phyloP scores from a whole-genome alignment of 495 filamentous ascomycete species.

The Tuber aestivum region DNA sequence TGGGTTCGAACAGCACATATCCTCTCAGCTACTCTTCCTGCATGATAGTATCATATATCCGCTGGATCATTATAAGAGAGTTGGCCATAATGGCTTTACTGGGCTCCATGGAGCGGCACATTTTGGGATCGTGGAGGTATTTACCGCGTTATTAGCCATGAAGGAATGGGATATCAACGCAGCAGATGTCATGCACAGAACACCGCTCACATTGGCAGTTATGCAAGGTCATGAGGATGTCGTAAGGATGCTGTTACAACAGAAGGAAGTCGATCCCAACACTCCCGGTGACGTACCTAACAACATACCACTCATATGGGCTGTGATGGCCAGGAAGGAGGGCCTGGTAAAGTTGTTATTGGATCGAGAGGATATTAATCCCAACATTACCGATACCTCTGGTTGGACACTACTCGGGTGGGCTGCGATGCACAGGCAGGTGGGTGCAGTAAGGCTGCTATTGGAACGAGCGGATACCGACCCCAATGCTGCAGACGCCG shows the following conservation, averaged over 20 bases:
- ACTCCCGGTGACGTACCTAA: slow-evolving; percentile 8
- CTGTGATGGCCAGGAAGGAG: slow-evolving; percentile 40
- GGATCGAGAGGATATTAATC: too few species aligned
- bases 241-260: not conserved
- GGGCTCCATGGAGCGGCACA: not conserved
- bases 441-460: too few species aligned
- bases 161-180: not conserved
- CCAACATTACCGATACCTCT: too few species aligned
- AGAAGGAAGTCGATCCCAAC: slow-evolving; percentile 6
- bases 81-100: not conserved
- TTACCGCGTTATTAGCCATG: not conserved
- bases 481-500: too few species aligned
- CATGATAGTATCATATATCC: too few species aligned
- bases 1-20: not conserved
- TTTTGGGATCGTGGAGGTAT: not conserved
- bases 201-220: not conserved
- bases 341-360: slow-evolving; percentile 38
- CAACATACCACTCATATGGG: slow-evolving; percentile 36
- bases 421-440: too few species aligned
- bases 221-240: not conserved
- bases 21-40: not conserved
- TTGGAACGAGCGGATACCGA: too few species aligned
- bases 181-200: not conserved
- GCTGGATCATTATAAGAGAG: too few species aligned
- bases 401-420: too few species aligned